Conservation (phyloP, 805 yeast species). For the Wickerhamomyces ciferrii region DNA sequence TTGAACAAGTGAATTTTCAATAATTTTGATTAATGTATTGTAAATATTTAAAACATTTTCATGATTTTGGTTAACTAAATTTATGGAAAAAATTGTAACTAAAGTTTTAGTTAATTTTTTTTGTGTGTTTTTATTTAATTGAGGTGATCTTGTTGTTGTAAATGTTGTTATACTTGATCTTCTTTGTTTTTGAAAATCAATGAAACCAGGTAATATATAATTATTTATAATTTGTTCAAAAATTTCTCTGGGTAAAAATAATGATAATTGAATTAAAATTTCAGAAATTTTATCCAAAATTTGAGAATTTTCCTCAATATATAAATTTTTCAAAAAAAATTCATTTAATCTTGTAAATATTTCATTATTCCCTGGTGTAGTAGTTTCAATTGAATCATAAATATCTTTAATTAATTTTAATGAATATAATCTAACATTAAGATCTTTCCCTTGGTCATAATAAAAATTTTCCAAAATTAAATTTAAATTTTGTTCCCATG, state of each 20-base stretch:
- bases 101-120: conserved; percentile 14
- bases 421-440: conserved; percentile 25
- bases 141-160: no score
- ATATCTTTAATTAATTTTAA: conserved; percentile 23
- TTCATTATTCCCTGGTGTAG: no score
- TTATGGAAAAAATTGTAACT: conserved; percentile 23
- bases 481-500: conserved; percentile 46
- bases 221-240: conserved; percentile 18
- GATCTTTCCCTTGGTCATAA: conserved; percentile 17
- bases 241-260: conserved; percentile 4
- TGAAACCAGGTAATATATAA: conserved; percentile 20
- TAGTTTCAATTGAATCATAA: conserved; percentile 19
- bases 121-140: conserved; percentile 9
- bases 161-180: conserved; percentile 26
- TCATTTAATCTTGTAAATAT: no score
- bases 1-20: conserved; percentile 28
- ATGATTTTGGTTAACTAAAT: conserved; percentile 19
- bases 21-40: conserved; percentile 23
- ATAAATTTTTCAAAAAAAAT: conserved; percentile 13
- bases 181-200: conserved; percentile 13
- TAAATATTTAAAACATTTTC: conserved; percentile 22
- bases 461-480: conserved; percentile 41
- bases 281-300: no score
- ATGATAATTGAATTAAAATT: conserved; percentile 20
- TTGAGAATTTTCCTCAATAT: conserved; percentile 10